Percentiles rank a stretch among this genome's conserved stretches.
Evolutionary conservation across 129 eudicot genomes (phyloP).

Genomic region (Flaveria ramosissima): DNA sequence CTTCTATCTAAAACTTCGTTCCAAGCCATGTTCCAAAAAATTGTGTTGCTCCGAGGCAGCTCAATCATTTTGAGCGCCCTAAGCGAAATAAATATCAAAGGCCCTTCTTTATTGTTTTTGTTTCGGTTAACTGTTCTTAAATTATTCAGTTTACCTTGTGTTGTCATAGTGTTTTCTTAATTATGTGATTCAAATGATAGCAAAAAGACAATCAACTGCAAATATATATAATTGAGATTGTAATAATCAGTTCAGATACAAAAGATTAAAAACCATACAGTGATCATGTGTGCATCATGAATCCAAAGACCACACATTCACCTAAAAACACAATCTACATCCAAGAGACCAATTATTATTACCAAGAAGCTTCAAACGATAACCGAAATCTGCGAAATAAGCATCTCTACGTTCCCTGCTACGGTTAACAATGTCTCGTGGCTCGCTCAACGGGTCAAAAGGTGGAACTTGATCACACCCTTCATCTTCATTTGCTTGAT

Average conservation of each 20-base stretch:
- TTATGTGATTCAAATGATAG: not conserved
- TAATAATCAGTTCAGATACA: not conserved
- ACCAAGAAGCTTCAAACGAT: constrained; percentile 50
- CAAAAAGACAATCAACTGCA: not conserved
- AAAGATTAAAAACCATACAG: not conserved
- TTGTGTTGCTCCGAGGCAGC: too few relatives aligned
- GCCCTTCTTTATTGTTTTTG: too few relatives aligned
- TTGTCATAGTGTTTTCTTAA: too few relatives aligned
- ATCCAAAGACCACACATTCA: constrained; percentile 14
- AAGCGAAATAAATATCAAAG: too few relatives aligned
- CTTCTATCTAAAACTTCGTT: too few relatives aligned
- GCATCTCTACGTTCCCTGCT: constrained; percentile 40
- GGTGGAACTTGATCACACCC: constrained; percentile 33
- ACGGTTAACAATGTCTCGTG: constrained; percentile 22
- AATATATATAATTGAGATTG: not conserved
- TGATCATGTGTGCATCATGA: not conserved
- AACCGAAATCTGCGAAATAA: constrained; percentile 36
- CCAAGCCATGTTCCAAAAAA: too few relatives aligned
- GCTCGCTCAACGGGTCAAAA: constrained; percentile 25
- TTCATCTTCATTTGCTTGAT: constrained; percentile 37
- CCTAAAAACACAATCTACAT: constrained; percentile 35
- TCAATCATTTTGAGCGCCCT: too few relatives aligned
- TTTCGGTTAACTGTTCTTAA: too few relatives aligned
- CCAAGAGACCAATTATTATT: constrained; percentile 42
- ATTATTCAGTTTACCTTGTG: too few relatives aligned